Percentiles rank a stretch among this genome's conserved stretches.
These are phyloP conservation scores for Botrytis byssoidea DNA, from an alignment of 2,329 filamentous ascomycete genomes.

Conservation along the genomic window DNA sequence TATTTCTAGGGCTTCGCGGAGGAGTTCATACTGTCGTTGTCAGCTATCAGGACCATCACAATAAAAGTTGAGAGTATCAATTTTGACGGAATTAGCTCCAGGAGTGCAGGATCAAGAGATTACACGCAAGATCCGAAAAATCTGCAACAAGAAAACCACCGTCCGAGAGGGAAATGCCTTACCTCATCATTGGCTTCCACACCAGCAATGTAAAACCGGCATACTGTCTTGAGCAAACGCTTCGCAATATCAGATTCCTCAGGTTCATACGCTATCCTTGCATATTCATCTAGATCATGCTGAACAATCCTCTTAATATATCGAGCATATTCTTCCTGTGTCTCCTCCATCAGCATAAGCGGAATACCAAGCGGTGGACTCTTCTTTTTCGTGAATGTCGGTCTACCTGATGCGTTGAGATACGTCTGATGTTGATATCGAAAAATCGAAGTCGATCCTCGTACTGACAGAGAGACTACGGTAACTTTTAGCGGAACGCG, in stretches of 20 bases:
- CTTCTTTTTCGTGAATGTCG: slow-evolving; percentile 28
- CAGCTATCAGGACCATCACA: neutral
- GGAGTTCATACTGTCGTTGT: slow-evolving; percentile 31
- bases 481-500: slow-evolving; percentile 29
- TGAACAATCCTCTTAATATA: slow-evolving; percentile 36
- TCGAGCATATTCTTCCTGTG: slow-evolving; percentile 31
- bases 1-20: slow-evolving; percentile 36
- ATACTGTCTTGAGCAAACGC: slow-evolving; percentile 30
- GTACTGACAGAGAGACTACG: slow-evolving; percentile 34
- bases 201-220: slow-evolving; percentile 31
- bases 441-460: slow-evolving; percentile 30
- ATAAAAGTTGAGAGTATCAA: neutral
- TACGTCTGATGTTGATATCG: slow-evolving; percentile 29
- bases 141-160: neutral
- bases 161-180: slow-evolving; percentile 11
- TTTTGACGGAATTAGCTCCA: neutral
- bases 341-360: slow-evolving; percentile 33
- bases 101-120: neutral
- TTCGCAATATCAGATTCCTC: slow-evolving; percentile 33
- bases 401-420: slow-evolving; percentile 22
- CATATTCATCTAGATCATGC: slow-evolving; percentile 30
- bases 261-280: slow-evolving; percentile 30
- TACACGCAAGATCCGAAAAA: neutral
- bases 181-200: slow-evolving; percentile 32
- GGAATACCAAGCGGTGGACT: slow-evolving; percentile 37